These are phyloP conservation scores for Microbotryum intermedium DNA, from an alignment of 1,284 basidiomycete species.

Conservation along the genomic window DNA sequence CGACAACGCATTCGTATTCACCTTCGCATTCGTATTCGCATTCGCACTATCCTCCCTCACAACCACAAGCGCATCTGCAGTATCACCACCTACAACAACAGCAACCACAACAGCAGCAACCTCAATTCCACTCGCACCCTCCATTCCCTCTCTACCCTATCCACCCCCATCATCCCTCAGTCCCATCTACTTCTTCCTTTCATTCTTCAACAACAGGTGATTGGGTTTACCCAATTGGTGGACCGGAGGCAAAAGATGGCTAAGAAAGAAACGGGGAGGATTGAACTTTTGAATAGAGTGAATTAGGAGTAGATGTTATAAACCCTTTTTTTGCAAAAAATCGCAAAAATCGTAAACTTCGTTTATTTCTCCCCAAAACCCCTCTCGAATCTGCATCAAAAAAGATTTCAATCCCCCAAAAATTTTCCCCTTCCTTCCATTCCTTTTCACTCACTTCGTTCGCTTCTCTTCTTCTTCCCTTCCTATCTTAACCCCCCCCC, in stretches of 20 bases:
- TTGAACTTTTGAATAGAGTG: not conserved
- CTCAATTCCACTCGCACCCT: constrained; percentile 9
- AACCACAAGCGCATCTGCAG: constrained; percentile 7
- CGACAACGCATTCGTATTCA: no score
- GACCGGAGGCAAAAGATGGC: not conserved
- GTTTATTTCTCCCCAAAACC: not conserved
- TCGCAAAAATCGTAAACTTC: no score
- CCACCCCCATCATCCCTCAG: no score
- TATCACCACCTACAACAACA: constrained; percentile 27
- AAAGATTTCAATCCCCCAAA: not conserved
- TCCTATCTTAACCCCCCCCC: not conserved
- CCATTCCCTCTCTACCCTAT: no score
- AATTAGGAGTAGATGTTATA: not conserved
- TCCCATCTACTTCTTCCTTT: no score
- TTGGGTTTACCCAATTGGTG: no score
- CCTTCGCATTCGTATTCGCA: no score
- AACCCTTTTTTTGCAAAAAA: not conserved
- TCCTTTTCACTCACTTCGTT: no score
- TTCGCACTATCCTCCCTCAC: no score
- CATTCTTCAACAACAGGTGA: no score
- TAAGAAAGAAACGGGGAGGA: not conserved
- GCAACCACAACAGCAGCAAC: constrained; percentile 23
- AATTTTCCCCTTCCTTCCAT: no score
- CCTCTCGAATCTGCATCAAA: not conserved
- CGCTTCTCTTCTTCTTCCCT: not conserved